Conservation (phyloP, 1,284 basidiomycete species). For the Irpex sp. region DNA sequence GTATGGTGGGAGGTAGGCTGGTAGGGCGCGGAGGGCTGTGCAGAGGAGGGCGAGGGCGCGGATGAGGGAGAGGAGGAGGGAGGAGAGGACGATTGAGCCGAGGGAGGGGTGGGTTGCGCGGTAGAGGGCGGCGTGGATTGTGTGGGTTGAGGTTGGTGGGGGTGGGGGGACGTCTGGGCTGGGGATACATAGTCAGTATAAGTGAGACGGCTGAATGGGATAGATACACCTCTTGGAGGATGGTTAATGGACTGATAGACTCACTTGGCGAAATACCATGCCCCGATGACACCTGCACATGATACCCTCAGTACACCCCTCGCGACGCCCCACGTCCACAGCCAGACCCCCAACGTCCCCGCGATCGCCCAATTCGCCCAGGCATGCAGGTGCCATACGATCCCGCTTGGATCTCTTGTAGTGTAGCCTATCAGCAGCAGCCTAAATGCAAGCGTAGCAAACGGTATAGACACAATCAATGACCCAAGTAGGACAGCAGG, state of each 20-base stretch:
- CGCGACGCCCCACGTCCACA: slow-evolving; percentile 90
- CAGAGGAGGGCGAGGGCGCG: slow-evolving; percentile 50
- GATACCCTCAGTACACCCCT: slow-evolving; percentile 79
- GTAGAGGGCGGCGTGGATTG: slow-evolving; percentile 74
- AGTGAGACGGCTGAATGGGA: neutral
- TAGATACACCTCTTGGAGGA: neutral
- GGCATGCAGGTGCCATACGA: slow-evolving; percentile 73
- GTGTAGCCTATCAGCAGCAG: slow-evolving; percentile 74
- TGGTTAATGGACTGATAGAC: slow-evolving; percentile 20
- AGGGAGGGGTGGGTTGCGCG: slow-evolving; percentile 81
- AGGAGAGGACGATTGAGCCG: slow-evolving; percentile 75
- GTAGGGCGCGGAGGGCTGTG: slow-evolving; percentile 49
- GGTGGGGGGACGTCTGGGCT: slow-evolving; percentile 50
- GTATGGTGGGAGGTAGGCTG: slow-evolving; percentile 50
- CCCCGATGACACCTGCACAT: slow-evolving; percentile 81
- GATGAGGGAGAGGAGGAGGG: slow-evolving; percentile 71
- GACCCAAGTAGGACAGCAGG: slow-evolving; percentile 74
- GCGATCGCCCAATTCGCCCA: slow-evolving; percentile 84
- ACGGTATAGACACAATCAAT: slow-evolving; percentile 77
- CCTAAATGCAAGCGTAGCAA: slow-evolving; percentile 81
- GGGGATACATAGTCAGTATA: neutral
- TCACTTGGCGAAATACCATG: slow-evolving; percentile 90
- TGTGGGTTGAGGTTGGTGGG: slow-evolving; percentile 57
- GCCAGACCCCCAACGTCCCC: slow-evolving; percentile 67
- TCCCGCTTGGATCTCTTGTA: slow-evolving; percentile 25